Conservation (phyloP, 306 rosid species). For the Delonix regia region DNA sequence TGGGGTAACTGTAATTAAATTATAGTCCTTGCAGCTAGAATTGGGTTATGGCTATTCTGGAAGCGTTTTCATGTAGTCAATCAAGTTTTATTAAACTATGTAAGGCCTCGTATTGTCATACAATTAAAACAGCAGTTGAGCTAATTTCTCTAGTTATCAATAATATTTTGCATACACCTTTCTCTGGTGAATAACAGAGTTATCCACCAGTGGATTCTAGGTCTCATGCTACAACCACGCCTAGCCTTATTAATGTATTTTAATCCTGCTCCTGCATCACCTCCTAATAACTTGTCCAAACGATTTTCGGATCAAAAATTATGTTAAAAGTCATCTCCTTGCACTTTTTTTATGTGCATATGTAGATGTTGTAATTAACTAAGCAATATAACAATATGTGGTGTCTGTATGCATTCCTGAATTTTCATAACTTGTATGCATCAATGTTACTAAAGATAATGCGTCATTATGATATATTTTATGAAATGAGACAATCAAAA, state of each 20-base stretch:
- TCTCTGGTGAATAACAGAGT: neutral
- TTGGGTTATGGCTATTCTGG: neutral
- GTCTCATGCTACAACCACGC: neutral
- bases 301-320: neutral
- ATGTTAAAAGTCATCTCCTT: neutral
- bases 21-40: neutral
- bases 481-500: slow-evolving; percentile 2
- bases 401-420: neutral
- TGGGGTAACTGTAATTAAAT: neutral
- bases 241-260: neutral
- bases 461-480: neutral
- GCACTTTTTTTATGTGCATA: neutral
- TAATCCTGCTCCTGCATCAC: neutral
- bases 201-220: neutral
- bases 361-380: neutral
- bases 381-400: neutral
- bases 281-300: neutral
- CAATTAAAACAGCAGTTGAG: neutral
- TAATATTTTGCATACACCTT: neutral
- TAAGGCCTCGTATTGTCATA: neutral
- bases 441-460: neutral
- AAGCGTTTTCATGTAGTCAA: neutral
- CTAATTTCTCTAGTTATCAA: neutral
- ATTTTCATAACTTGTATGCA: neutral
- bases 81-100: neutral